phyloP scores from a whole-genome alignment of 257 asterid genomes.

The Osmanthus fragrans region DNA sequence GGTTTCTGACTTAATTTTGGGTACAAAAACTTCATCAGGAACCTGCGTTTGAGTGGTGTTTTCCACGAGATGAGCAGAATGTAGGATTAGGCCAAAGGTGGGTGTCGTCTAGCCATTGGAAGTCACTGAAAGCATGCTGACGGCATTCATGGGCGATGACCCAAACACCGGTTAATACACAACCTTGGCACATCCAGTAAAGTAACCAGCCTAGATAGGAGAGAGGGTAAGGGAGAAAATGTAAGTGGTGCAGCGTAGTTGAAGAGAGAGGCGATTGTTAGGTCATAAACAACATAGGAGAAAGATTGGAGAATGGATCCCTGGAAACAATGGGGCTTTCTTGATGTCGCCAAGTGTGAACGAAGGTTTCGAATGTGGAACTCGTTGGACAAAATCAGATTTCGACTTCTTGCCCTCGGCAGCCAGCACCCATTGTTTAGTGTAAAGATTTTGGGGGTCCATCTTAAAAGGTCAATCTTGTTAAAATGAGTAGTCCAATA shows the following conservation, averaged over 20 bases:
- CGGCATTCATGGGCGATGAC: conserved; percentile 55
- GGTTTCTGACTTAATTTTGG: conserved; percentile 43
- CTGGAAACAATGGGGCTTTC: conserved; percentile 83
- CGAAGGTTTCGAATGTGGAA: conserved; percentile 69
- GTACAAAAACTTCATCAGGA: conserved; percentile 82
- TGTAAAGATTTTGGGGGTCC: too few species aligned
- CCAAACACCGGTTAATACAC: conserved; percentile 49
- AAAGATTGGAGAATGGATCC: conserved; percentile 74
- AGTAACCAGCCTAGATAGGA: conserved; percentile 65
- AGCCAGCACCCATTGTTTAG: conserved; percentile 81
- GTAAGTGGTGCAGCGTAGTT: conserved; percentile 63
- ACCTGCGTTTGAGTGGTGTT: conserved; percentile 60
- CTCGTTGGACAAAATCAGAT: conserved; percentile 46
- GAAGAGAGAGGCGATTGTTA: conserved; percentile 43
- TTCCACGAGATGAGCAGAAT: conserved; percentile 50
- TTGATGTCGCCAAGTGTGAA: conserved; percentile 66
- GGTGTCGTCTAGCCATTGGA: conserved; percentile 65
- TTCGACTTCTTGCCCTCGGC: conserved; percentile 51
- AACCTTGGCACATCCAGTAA: conserved; percentile 56
- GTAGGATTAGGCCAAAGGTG: conserved; percentile 48
- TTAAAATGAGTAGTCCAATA: too few species aligned
- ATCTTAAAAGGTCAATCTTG: too few species aligned
- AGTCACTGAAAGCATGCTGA: conserved; percentile 60
- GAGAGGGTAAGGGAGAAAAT: conserved; percentile 56
- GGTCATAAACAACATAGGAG: conserved; percentile 63